A percentile compares a stretch with the other conserved stretches of the same genome.
These are phyloP conservation scores for Phaffia tasmanica DNA, from an alignment of 768 basidiomycete species.

Conservation along the genomic window DNA sequence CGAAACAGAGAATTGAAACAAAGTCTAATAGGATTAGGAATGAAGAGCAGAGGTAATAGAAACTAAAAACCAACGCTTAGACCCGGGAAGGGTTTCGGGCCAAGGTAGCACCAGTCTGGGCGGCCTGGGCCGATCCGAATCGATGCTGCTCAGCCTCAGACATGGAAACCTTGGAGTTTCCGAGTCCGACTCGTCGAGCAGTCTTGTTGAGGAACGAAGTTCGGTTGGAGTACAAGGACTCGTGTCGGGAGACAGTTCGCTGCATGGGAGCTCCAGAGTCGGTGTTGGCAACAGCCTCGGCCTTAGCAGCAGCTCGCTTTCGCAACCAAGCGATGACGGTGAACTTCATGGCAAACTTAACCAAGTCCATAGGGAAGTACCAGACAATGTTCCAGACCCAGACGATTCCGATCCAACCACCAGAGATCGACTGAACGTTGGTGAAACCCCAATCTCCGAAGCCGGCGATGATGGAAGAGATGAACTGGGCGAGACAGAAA, in stretches of 20 bases:
- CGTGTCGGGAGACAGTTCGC: constrained; percentile 84
- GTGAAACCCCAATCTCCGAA: constrained; percentile 95
- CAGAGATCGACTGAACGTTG: constrained; percentile 62
- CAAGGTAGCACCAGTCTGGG: constrained; percentile 61
- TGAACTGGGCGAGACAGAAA: constrained; percentile 84
- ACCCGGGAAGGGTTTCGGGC: constrained; percentile 32
- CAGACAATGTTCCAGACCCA: constrained; percentile 74
- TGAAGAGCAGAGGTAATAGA: not conserved
- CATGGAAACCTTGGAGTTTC: constrained; percentile 45
- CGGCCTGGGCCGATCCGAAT: constrained; percentile 32
- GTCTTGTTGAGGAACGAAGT: constrained; percentile 79
- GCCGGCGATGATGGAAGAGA: constrained; percentile 89
- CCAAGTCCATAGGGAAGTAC: constrained; percentile 86
- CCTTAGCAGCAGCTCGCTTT: constrained; percentile 42
- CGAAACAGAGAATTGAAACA: constrained; percentile 4
- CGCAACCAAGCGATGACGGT: constrained; percentile 79
- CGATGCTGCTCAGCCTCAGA: constrained; percentile 40
- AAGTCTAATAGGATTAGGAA: not conserved
- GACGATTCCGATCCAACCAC: constrained; percentile 92
- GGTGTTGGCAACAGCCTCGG: constrained; percentile 38
- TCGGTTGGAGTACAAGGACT: constrained; percentile 89
- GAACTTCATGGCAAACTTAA: constrained; percentile 94
- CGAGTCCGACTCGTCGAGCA: constrained; percentile 71
- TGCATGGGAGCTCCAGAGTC: constrained; percentile 59
- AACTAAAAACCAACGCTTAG: not conserved